Evolutionary conservation across 2,329 filamentous ascomycete species (phyloP).

Genomic region (Acrodontium crateriforme): DNA sequence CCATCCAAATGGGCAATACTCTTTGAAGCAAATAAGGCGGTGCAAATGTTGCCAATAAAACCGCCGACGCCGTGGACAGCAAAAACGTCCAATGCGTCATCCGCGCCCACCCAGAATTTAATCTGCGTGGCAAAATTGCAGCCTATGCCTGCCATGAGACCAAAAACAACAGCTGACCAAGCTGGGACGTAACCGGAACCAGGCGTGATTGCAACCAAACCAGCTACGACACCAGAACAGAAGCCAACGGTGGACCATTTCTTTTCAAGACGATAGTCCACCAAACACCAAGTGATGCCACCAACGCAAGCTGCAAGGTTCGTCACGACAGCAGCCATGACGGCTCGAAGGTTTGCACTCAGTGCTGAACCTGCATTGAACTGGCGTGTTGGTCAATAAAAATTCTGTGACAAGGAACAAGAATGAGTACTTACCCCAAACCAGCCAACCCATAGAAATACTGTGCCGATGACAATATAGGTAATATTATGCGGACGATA

Average conservation of each 20-base stretch:
- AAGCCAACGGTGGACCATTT: constrained; percentile 93
- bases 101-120: constrained; percentile 68
- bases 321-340: constrained; percentile 78
- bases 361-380: constrained; percentile 84
- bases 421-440: too few relatives aligned
- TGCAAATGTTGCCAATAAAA: constrained; percentile 64
- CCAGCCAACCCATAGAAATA: constrained; percentile 93
- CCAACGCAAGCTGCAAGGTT: constrained; percentile 74
- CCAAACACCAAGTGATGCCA: constrained; percentile 76
- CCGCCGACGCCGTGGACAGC: constrained; percentile 70
- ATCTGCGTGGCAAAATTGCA: constrained; percentile 88
- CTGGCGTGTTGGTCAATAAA: too few relatives aligned
- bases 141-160: constrained; percentile 58
- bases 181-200: constrained; percentile 75
- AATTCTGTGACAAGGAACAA: too few relatives aligned
- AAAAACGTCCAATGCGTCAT: constrained; percentile 82
- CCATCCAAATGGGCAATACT: constrained; percentile 76
- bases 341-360: constrained; percentile 65
- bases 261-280: constrained; percentile 76
- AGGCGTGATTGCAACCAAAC: constrained; percentile 77
- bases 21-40: constrained; percentile 70
- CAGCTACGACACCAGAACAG: constrained; percentile 79
- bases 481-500: constrained; percentile 89
- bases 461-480: constrained; percentile 80
- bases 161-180: constrained; percentile 72